These are phyloP conservation scores for Jacaranda copaia DNA, from an alignment of 257 asterid genomes.

Conservation along the genomic window DNA sequence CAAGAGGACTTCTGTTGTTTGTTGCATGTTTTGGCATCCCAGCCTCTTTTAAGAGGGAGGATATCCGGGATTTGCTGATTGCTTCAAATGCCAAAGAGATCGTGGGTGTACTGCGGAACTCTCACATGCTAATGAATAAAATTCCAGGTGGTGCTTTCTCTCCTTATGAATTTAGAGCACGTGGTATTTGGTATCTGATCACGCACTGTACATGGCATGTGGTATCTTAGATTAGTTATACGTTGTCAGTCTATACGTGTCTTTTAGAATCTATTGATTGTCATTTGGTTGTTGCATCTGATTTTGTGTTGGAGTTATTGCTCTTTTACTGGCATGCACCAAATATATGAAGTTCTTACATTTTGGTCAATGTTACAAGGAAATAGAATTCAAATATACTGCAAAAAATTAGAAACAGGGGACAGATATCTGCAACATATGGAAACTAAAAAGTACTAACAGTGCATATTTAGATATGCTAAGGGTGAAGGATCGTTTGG, in stretches of 20 bases:
- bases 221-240: background rate
- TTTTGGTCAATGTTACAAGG: conserved; percentile 12
- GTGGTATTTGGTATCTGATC: background rate
- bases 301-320: background rate
- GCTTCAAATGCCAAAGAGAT: conserved; percentile 70
- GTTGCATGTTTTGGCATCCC: conserved; percentile 81
- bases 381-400: conserved; percentile 22
- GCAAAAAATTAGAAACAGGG: background rate
- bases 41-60: conserved; percentile 52
- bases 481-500: background rate
- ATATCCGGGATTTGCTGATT: conserved; percentile 65
- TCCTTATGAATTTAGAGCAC: conserved; percentile 23
- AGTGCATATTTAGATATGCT: background rate
- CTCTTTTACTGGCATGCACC: conserved; percentile 14
- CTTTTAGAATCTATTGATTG: background rate
- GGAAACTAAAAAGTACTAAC: conserved; percentile 5
- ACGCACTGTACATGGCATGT: no score
- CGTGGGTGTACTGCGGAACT: conserved; percentile 54
- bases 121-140: conserved; percentile 59
- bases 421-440: background rate
- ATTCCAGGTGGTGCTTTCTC: conserved; percentile 62
- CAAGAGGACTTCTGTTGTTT: conserved; percentile 79
- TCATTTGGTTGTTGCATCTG: background rate
- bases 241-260: background rate
- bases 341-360: background rate